Percentiles rank a stretch among this genome's conserved stretches.
These are phyloP conservation scores for Talaromyces sp. DNA, from an alignment of 2,329 filamentous ascomycete species.

Conservation along the genomic window DNA sequence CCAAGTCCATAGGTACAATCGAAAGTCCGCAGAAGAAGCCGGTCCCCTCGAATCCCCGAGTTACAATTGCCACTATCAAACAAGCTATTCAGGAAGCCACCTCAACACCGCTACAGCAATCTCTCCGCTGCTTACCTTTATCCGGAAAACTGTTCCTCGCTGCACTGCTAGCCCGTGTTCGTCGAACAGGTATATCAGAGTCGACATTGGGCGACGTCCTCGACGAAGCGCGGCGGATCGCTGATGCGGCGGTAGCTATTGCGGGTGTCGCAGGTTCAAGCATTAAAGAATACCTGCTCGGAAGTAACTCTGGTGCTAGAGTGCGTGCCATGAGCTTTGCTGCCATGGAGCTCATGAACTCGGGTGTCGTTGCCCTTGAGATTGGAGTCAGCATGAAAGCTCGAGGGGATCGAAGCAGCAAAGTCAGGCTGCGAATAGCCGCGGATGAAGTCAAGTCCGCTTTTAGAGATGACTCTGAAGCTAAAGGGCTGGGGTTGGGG, in stretches of 20 bases:
- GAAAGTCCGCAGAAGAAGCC: slow-evolving; percentile 12
- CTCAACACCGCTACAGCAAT: slow-evolving; percentile 84
- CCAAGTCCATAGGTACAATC: slow-evolving; percentile 11
- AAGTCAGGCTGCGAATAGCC: slow-evolving; percentile 77
- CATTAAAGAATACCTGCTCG: slow-evolving; percentile 58
- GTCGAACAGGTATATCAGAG: slow-evolving; percentile 79
- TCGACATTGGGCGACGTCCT: slow-evolving; percentile 84
- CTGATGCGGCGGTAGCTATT: slow-evolving; percentile 36
- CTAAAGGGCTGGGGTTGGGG: slow-evolving; percentile 69
- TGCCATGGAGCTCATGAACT: slow-evolving; percentile 76
- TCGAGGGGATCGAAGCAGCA: slow-evolving; percentile 73
- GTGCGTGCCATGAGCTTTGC: slow-evolving; percentile 63
- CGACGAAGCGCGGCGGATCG: slow-evolving; percentile 73
- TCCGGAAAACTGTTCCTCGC: slow-evolving; percentile 80
- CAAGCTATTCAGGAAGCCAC: slow-evolving; percentile 93
- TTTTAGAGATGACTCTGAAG: slow-evolving; percentile 80
- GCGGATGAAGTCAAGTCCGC: slow-evolving; percentile 89
- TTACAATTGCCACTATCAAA: slow-evolving; percentile 91
- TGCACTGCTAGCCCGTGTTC: slow-evolving; percentile 70
- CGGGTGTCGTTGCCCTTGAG: slow-evolving; percentile 82
- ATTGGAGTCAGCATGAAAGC: slow-evolving; percentile 24
- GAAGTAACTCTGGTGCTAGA: slow-evolving; percentile 35
- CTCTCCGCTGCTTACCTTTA: slow-evolving; percentile 75
- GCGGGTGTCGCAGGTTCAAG: slow-evolving; percentile 51
- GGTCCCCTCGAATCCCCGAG: slow-evolving; percentile 45